These are phyloP conservation scores for Rhodomyrtus psidioides DNA, from an alignment of 441 rosid genomes.

Conservation along the genomic window DNA sequence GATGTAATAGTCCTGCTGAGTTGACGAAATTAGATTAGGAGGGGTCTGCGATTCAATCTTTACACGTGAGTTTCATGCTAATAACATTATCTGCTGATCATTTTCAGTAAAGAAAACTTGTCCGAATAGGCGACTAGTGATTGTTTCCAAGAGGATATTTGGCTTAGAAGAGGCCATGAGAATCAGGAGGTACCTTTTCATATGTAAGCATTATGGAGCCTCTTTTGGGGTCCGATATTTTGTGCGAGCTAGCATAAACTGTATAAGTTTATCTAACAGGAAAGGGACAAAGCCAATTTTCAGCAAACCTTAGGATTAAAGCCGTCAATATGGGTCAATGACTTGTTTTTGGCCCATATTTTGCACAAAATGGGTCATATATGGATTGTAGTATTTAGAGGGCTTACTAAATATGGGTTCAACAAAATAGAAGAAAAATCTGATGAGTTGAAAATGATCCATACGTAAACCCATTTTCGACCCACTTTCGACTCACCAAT, in stretches of 20 bases:
- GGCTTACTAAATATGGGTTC: no score
- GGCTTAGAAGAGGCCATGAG: conserved; percentile 71
- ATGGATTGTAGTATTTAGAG: no score
- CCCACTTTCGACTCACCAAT: no score
- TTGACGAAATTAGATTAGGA: background rate
- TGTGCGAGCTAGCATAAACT: background rate
- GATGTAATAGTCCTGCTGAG: background rate
- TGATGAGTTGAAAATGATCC: no score
- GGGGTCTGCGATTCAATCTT: background rate
- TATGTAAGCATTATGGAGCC: background rate
- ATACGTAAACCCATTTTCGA: no score
- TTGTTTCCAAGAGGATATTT: conserved; percentile 42
- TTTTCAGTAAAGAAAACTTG: conserved; percentile 23
- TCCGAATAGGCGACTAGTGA: conserved; percentile 13
- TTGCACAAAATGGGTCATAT: no score
- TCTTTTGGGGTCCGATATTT: background rate
- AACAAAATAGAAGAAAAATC: no score
- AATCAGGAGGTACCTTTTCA: conserved; percentile 36
- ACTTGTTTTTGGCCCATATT: no score
- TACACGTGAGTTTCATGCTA: background rate
- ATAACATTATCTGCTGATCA: background rate
- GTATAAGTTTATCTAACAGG: background rate
- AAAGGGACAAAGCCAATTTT: background rate
- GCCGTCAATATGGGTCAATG: no score
- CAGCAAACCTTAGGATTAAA: background rate